phyloP scores from a whole-genome alignment of 2,329 filamentous ascomycete genomes.

The Ascochyta koolunga region DNA sequence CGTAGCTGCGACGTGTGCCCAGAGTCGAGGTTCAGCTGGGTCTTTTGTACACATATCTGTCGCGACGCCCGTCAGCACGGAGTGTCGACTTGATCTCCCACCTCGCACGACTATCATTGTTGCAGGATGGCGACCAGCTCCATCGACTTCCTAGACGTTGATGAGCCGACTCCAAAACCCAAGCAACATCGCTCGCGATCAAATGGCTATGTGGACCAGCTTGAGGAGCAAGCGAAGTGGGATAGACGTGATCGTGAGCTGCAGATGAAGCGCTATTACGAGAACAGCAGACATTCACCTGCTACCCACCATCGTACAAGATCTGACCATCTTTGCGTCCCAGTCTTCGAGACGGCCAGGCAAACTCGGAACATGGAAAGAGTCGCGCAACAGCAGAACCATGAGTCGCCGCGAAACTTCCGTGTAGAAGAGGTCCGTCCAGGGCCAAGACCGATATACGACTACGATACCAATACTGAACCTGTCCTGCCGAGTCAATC shows the following conservation, averaged over 20 bases:
- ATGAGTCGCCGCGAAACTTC: slow-evolving; percentile 11
- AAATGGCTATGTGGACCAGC: slow-evolving; percentile 30
- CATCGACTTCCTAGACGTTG: background rate
- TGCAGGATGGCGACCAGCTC: background rate
- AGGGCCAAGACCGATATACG: slow-evolving; percentile 3
- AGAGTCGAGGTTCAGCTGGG: slow-evolving; percentile 4
- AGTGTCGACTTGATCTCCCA: background rate
- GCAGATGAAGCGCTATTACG: slow-evolving; percentile 32
- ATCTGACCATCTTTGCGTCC: slow-evolving; percentile 31
- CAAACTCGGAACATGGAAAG: slow-evolving; percentile 19
- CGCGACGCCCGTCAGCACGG: slow-evolving; percentile 2
- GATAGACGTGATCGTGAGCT: slow-evolving; percentile 27
- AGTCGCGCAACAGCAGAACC: slow-evolving; percentile 4
- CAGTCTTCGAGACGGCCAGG: slow-evolving; percentile 20
- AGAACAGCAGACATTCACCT: slow-evolving; percentile 9
- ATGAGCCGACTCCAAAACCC: background rate
- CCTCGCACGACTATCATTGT: background rate
- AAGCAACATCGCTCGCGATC: slow-evolving; percentile 28
- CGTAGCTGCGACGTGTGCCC: slow-evolving; percentile 14
- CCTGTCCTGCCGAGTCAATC: slow-evolving; percentile 15
- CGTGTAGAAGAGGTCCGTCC: slow-evolving; percentile 27
- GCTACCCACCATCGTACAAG: slow-evolving; percentile 7
- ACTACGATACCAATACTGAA: slow-evolving; percentile 18
- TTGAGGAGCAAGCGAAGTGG: slow-evolving; percentile 28
- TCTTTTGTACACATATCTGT: slow-evolving; percentile 5